Conservation (phyloP, 805 yeast genomes). For the Spathaspora sp. region DNA sequence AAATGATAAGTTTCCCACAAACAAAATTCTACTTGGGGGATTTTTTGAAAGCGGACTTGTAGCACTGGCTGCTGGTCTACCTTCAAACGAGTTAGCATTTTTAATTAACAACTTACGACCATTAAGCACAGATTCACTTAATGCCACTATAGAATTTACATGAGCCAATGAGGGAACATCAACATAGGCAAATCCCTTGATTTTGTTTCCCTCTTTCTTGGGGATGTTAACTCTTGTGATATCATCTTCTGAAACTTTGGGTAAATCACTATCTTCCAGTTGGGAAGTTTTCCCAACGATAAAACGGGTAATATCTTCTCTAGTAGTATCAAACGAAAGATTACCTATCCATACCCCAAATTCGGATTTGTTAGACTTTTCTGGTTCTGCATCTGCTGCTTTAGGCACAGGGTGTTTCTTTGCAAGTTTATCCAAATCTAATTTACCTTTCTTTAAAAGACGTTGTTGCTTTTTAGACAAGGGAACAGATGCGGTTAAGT, state of each 20-base stretch:
- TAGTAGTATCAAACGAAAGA: slow-evolving; percentile 76
- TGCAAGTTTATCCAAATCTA: slow-evolving; percentile 55
- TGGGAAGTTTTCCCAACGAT: slow-evolving; percentile 55
- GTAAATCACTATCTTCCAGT: slow-evolving; percentile 22
- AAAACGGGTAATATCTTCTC: slow-evolving; percentile 67
- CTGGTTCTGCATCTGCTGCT: slow-evolving; percentile 30
- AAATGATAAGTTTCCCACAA: slow-evolving; percentile 90
- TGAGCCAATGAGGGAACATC: slow-evolving; percentile 66
- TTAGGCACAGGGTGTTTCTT: slow-evolving; percentile 35
- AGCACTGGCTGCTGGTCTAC: slow-evolving; percentile 65
- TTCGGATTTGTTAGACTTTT: slow-evolving; percentile 41
- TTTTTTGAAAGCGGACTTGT: slow-evolving; percentile 53
- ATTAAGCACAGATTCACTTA: slow-evolving; percentile 71
- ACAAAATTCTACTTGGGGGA: slow-evolving; percentile 84
- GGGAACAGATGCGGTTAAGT: slow-evolving; percentile 69
- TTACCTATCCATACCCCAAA: slow-evolving; percentile 95
- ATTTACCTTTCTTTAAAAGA: slow-evolving; percentile 74
- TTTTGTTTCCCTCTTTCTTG: slow-evolving; percentile 56
- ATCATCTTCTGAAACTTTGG: slow-evolving; percentile 48
- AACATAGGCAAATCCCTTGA: slow-evolving; percentile 86
- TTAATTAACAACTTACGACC: slow-evolving; percentile 87
- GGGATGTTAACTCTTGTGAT: slow-evolving; percentile 81
- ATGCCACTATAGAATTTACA: slow-evolving; percentile 55
- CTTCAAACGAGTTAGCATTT: slow-evolving; percentile 75
- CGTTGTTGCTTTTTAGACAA: slow-evolving; percentile 90